phyloP scores from a whole-genome alignment of 2,329 filamentous ascomycete genomes.

The Trichoderma gracile region DNA sequence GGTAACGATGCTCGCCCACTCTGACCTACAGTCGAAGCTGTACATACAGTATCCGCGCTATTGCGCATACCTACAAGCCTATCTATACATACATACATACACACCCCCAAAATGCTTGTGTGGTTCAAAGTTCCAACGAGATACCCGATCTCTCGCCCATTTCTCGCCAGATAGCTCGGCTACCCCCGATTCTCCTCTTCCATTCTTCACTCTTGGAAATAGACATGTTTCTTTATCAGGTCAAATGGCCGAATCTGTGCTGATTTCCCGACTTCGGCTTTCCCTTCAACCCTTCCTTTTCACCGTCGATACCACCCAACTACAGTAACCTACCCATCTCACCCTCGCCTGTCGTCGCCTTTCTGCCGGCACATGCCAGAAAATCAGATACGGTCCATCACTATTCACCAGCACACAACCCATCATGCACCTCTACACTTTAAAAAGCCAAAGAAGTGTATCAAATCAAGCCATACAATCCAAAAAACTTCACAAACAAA shows the following conservation, averaged over 20 bases:
- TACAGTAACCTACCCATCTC: neutral
- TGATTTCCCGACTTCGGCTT: neutral
- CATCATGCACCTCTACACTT: constrained; percentile 3
- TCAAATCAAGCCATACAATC: no score
- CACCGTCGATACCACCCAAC: neutral
- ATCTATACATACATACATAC: neutral
- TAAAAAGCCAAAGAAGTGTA: neutral
- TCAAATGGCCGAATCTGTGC: neutral
- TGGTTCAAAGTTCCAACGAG: no score
- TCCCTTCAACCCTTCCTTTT: neutral
- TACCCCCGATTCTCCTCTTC: no score
- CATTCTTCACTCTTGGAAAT: neutral
- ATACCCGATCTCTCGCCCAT: neutral
- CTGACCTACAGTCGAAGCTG: neutral
- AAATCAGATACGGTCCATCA: constrained; percentile 7
- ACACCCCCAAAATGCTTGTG: neutral
- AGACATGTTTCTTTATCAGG: no score
- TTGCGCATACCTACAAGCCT: no score
- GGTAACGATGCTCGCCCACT: neutral
- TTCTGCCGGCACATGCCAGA: constrained; percentile 5
- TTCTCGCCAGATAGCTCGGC: neutral
- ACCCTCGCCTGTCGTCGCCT: neutral
- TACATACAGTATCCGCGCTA: no score
- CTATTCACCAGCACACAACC: constrained; percentile 19
- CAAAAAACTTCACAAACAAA: neutral